Conservation (phyloP, 805 yeast species). For the Komagataella ulmi region DNA sequence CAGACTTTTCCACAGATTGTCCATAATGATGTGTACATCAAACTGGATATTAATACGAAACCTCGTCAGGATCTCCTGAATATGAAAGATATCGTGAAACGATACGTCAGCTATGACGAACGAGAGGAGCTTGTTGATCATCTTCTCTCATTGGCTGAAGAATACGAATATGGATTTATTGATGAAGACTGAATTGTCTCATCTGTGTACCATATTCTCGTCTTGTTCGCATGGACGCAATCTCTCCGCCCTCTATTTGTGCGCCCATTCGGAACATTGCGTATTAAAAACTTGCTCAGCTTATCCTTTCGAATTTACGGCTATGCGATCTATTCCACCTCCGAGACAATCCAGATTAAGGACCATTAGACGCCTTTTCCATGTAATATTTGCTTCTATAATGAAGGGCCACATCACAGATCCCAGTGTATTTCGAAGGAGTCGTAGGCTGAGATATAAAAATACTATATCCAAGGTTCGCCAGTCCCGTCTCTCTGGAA, state of each 20-base stretch:
- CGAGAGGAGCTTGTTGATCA: conserved; percentile 37
- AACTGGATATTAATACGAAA: conserved; percentile 6
- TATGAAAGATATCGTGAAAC: conserved; percentile 13
- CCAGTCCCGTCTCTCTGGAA: conserved; percentile 14
- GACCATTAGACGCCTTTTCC: conserved; percentile 17
- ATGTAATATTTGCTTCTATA: conserved; percentile 16
- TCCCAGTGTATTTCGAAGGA: conserved; percentile 15
- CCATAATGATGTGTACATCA: conserved; percentile 2
- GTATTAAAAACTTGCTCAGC: not conserved
- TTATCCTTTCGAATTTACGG: not conserved
- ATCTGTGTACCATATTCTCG: not conserved
- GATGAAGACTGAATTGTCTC: conserved; percentile 16
- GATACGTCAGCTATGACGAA: conserved; percentile 27
- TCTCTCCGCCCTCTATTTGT: not conserved
- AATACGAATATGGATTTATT: conserved; percentile 39
- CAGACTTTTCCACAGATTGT: not conserved
- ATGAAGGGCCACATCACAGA: conserved; percentile 21
- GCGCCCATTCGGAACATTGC: not conserved
- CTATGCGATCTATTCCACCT: conserved; percentile 22
- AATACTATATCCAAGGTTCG: conserved; percentile 14
- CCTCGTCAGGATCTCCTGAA: conserved; percentile 9
- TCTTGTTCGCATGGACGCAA: not conserved
- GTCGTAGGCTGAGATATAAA: not conserved
- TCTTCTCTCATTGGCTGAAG: conserved; percentile 26
- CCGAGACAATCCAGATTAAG: conserved; percentile 21